Evolutionary conservation across 768 basidiomycete species (phyloP).

Genomic region (Steccherinum ochraceum): DNA sequence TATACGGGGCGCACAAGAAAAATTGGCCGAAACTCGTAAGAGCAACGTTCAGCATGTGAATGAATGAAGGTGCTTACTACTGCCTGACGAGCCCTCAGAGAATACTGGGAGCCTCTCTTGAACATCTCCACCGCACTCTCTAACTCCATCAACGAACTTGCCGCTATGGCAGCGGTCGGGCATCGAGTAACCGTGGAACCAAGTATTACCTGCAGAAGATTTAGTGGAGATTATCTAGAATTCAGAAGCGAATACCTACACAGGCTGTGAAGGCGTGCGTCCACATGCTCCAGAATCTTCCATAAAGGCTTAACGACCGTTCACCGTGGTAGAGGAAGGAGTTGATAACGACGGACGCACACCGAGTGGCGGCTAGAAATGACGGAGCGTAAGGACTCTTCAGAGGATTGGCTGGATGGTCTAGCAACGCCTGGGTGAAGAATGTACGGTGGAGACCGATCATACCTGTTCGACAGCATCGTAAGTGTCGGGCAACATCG

Average conservation of each 20-base stretch:
- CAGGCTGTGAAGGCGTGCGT: conserved; percentile 45
- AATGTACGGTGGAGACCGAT: conserved; percentile 54
- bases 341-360: conserved; percentile 64
- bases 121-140: conserved; percentile 61
- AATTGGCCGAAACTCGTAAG: too few relatives aligned
- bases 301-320: conserved; percentile 52
- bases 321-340: conserved; percentile 41
- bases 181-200: conserved; percentile 59
- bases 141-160: conserved; percentile 60
- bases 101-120: conserved; percentile 46
- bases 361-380: conserved; percentile 65
- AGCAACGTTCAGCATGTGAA: not conserved
- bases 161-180: conserved; percentile 60
- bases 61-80: conserved; percentile 31
- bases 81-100: conserved; percentile 52
- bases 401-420: conserved; percentile 63
- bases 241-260: conserved; percentile 30
- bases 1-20: too few relatives aligned
- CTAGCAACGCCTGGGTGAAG: conserved; percentile 65
- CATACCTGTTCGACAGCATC: conserved; percentile 38
- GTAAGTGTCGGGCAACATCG: too few relatives aligned
- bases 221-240: conserved; percentile 1
- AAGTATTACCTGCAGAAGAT: conserved; percentile 46
- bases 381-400: conserved; percentile 69
- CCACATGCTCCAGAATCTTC: conserved; percentile 62